Base-by-base conservation (phyloP, 2,329 filamentous ascomycete species). In the Periconia digitata region DNA sequence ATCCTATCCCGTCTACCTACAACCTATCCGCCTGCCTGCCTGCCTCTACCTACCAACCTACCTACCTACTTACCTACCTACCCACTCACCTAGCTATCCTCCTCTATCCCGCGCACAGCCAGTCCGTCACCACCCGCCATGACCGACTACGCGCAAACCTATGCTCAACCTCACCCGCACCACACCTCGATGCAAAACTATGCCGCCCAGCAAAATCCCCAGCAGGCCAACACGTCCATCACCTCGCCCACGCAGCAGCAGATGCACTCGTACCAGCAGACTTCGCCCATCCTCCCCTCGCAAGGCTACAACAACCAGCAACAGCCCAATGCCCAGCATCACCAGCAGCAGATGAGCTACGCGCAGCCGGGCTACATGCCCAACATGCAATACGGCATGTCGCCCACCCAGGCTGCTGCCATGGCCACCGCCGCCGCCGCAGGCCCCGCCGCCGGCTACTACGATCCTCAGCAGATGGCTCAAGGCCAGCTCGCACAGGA, bases 341-440 rank as follows among this genome's bases (percentile, higher is more conserved):
- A 83, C 42, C 27, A 32, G n/a, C 82, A 82, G 58, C 86, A 87
- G 74, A 89, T 86, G 80, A 90, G 85, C 75, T 96, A 96, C 72
- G 84, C 89, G 64, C 83, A 87, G 69, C 92, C 91, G 68, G 86
- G 84, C 49, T 87, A 92, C 48, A 79, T 87, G 53, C 83, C 86
- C 56, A 80, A 80, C 63, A 90, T 95, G 84, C 86, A 75, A 18
- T 95, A 95, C 75, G 86, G 82, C 49, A 90, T 92, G 73, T 86
- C 87, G 27, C 83, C 87, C 17, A 90, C 91, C 40, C 90, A 95
- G 72, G 91, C 91, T 13, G 92, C 92, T 42, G 92, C 92, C 49
- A 94, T 96, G 89, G 92, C 88, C 18, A 96, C 92, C 1, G 92
- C 92, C 16, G 92, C 92, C 1, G 92, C 92, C 10, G 92, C 91